Percentiles rank a stretch among this genome's conserved stretches.
Evolutionary conservation across 306 rosid genomes (phyloP).

Genomic region (Fragaria nilgerrensis): DNA sequence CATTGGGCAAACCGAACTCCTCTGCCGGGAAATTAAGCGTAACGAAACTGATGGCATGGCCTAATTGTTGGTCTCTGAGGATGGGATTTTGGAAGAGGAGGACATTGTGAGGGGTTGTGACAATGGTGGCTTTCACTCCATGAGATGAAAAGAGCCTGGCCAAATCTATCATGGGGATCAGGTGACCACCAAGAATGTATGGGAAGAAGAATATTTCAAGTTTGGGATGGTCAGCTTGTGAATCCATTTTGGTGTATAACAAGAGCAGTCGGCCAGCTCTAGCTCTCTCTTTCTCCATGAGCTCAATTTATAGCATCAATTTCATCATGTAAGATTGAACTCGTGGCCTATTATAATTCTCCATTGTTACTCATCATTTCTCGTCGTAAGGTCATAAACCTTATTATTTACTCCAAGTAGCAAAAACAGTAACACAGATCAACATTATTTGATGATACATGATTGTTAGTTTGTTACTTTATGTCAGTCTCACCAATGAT

Average conservation of each 20-base stretch:
- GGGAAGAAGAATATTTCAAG: conserved; percentile 36
- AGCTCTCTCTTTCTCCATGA: background rate
- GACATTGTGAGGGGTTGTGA: conserved; percentile 40
- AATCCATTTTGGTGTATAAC: conserved; percentile 21
- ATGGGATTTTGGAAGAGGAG: conserved; percentile 39
- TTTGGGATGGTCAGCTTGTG: conserved; percentile 5
- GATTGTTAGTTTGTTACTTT: background rate
- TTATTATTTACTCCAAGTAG: background rate
- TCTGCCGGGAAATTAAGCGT: conserved; percentile 21
- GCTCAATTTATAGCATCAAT: background rate
- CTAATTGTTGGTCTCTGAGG: conserved; percentile 40
- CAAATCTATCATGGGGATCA: conserved; percentile 66
- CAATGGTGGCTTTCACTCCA: conserved; percentile 50
- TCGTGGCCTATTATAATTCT: background rate
- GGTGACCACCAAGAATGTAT: conserved; percentile 53
- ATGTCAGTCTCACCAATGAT: background rate
- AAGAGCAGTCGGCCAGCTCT: conserved; percentile 7
- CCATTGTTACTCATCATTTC: background rate
- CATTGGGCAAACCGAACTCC: conserved; percentile 31
- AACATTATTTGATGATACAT: background rate
- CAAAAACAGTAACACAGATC: background rate
- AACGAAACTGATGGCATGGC: conserved; percentile 35
- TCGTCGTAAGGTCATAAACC: background rate
- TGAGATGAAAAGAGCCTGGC: conserved; percentile 62
- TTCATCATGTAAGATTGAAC: background rate